Percentiles rank a stretch among this genome's conserved stretches.
Evolutionary conservation across 2,329 filamentous ascomycete species (phyloP).

Genomic region (Chaetomium globosum): DNA sequence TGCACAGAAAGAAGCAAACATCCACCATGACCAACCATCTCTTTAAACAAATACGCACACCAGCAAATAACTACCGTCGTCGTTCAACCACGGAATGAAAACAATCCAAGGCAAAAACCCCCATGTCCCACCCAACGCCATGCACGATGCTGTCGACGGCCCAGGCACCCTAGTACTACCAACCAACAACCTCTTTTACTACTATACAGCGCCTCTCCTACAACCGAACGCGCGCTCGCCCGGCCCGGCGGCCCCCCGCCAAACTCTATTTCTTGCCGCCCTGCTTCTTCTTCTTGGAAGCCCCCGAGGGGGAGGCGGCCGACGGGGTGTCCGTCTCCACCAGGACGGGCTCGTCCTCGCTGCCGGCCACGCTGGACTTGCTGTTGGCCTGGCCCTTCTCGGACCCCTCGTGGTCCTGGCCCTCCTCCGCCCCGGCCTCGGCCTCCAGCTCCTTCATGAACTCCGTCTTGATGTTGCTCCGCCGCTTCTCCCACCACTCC

Average conservation of each 20-base stretch:
- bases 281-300: constrained; percentile 62
- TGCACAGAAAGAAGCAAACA: background rate
- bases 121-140: constrained; percentile 34
- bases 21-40: background rate
- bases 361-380: constrained; percentile 41
- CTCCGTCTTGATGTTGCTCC: constrained; percentile 69
- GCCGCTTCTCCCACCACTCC: constrained; percentile 89
- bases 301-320: constrained; percentile 43
- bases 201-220: constrained; percentile 21
- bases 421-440: constrained; percentile 52
- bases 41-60: background rate
- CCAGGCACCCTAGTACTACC: background rate
- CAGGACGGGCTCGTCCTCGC: constrained; percentile 76
- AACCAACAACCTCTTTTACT: constrained; percentile 15
- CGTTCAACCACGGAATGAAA: constrained; percentile 6
- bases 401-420: constrained; percentile 45
- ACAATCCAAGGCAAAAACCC: constrained; percentile 12
- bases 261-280: constrained; percentile 56
- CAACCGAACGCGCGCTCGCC: background rate
- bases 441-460: constrained; percentile 85
- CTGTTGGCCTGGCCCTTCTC: constrained; percentile 38
- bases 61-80: background rate
- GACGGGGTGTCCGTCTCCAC: constrained; percentile 61
- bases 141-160: constrained; percentile 33
- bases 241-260: background rate